Percentiles rank a stretch among this genome's conserved stretches.
These are phyloP conservation scores for Euphorbia celastroides DNA, from an alignment of 441 rosid species.

Conservation along the genomic window DNA sequence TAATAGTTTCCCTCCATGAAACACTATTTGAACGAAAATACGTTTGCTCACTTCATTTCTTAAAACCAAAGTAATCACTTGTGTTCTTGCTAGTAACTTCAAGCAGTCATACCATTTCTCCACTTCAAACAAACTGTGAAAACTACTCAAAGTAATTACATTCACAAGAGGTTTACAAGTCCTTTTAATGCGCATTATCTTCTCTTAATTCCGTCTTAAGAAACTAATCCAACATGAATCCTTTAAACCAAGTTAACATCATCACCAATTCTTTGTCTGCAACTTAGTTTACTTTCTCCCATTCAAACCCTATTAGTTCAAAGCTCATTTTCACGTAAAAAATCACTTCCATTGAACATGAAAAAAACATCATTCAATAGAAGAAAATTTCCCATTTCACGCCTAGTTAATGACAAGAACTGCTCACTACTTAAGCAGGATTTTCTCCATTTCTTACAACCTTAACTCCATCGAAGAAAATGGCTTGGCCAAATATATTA, in stretches of 20 bases:
- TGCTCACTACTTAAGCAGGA: conserved; percentile 28
- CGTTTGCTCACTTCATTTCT: conserved; percentile 27
- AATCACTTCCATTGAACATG: conserved; percentile 20
- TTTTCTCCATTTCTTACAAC: conserved; percentile 3
- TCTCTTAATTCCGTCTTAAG: conserved; percentile 16
- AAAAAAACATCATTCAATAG: not conserved
- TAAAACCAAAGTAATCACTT: conserved; percentile 29
- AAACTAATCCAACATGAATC: conserved; percentile 8
- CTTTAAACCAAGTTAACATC: conserved; percentile 7
- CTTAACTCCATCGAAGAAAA: conserved; percentile 19
- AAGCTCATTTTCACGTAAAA: conserved; percentile 18
- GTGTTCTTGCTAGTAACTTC: conserved; percentile 14
- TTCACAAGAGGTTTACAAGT: conserved; percentile 63
- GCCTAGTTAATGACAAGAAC: conserved; percentile 14
- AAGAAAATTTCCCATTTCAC: not conserved
- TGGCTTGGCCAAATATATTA: conserved; percentile 31
- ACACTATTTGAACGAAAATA: no score
- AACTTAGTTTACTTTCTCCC: not conserved
- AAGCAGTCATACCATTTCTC: conserved; percentile 55
- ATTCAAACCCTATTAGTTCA: conserved; percentile 16
- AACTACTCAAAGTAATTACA: conserved; percentile 22
- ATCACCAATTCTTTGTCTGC: conserved; percentile 7
- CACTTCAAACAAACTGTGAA: conserved; percentile 73
- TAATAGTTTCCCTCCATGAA: no score
- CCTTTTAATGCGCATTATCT: conserved; percentile 40